Evolutionary conservation across 257 asterid genomes (phyloP).

Genomic region (Lantana camara): DNA sequence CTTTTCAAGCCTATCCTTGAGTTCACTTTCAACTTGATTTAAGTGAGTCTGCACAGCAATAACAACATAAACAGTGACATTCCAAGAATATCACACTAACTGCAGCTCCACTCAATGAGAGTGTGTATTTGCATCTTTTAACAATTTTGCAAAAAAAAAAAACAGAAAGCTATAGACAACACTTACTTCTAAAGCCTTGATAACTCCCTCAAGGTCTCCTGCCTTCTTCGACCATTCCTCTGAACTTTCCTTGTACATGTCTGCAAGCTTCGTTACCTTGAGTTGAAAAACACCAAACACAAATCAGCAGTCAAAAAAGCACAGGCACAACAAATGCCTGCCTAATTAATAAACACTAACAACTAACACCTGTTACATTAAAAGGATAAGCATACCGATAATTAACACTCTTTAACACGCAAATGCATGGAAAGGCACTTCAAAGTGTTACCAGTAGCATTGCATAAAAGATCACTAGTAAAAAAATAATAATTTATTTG

Average conservation of each 20-base stretch:
- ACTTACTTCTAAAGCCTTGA: conserved; percentile 92
- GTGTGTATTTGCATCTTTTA: neutral
- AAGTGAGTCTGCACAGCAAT: conserved; percentile 60
- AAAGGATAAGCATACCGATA: neutral
- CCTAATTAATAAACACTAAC: neutral
- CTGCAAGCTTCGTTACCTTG: conserved; percentile 70
- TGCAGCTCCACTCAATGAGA: neutral
- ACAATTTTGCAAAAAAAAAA: conserved; percentile 16
- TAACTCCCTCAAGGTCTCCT: conserved; percentile 93
- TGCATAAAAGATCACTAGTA: too few species aligned
- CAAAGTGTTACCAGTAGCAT: too few species aligned
- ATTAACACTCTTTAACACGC: neutral
- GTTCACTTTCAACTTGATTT: conserved; percentile 70
- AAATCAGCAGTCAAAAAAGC: conserved; percentile 18
- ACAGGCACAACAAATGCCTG: conserved; percentile 2
- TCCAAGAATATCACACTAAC: conserved; percentile 15
- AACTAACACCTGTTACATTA: neutral
- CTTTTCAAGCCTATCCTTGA: conserved; percentile 75
- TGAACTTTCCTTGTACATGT: conserved; percentile 86
- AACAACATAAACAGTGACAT: conserved; percentile 23
- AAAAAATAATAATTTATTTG: too few species aligned
- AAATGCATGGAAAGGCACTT: conserved; percentile 3
- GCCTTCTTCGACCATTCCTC: conserved; percentile 98
- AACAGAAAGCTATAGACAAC: neutral
- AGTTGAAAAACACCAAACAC: conserved; percentile 3